Conservation (phyloP, 495 filamentous ascomycete species). For the Penicillium bialowiezense region DNA sequence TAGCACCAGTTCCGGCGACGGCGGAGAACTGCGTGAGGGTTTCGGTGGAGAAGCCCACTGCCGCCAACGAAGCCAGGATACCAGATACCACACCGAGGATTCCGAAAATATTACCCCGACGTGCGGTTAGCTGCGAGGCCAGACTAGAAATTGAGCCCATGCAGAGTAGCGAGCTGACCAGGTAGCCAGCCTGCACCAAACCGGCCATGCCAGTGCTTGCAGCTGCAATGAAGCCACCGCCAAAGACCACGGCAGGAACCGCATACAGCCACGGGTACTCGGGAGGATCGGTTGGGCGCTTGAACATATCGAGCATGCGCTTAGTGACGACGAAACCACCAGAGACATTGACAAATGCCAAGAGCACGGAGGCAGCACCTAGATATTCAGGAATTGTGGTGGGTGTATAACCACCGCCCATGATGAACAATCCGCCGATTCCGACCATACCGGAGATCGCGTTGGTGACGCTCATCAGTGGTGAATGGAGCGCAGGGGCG, state of each 20-base stretch:
- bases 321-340: constrained; percentile 84
- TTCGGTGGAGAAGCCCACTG: constrained; percentile 72
- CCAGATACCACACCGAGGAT: constrained; percentile 76
- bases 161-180: constrained; percentile 74
- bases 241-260: constrained; percentile 68
- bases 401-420: constrained; percentile 71
- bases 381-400: constrained; percentile 72
- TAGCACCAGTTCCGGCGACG: constrained; percentile 65
- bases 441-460: constrained; percentile 85
- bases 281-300: constrained; percentile 72
- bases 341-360: constrained; percentile 79
- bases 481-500: constrained; percentile 70
- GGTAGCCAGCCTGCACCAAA: constrained; percentile 75
- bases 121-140: constrained; percentile 71
- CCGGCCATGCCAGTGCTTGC: constrained; percentile 75
- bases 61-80: constrained; percentile 71
- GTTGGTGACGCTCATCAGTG: constrained; percentile 83
- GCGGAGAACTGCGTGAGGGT: constrained; percentile 68
- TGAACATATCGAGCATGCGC: constrained; percentile 92
- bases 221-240: constrained; percentile 71
- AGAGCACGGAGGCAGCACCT: constrained; percentile 71
- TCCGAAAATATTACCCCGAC: constrained; percentile 76
- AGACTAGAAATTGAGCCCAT: constrained; percentile 70
- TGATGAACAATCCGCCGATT: constrained; percentile 76
- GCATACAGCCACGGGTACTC: constrained; percentile 84